Evolutionary conservation across 257 asterid genomes (phyloP), one percentile per base, ranked within the genome.

Genomic region (Linderniella brevidens): DNA sequence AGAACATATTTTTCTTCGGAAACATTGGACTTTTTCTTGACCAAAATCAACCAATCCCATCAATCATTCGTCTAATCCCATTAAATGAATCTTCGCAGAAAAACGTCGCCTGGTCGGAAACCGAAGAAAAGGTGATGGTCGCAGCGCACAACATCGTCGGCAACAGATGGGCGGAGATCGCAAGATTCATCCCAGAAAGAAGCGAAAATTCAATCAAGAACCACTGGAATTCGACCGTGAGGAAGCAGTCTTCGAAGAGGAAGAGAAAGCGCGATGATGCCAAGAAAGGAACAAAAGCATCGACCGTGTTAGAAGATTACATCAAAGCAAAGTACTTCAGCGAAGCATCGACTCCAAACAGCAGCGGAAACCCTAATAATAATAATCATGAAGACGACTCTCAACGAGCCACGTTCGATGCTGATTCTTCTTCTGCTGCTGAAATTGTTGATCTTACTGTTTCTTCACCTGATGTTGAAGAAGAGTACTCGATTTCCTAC

Each of bases 131-230:
- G 58, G 4, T 66, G 64, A 58, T 86, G 19, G 68, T 79, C 0
- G 78, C 68, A 59, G 77, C 77, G 0, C 94, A 79, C 50, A 46
- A 62, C 56, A 57, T 46, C 47, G 46, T 74, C 32, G 88, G 92
- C 15, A 86, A 81, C 54, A 51, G 48, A 54, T 86, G 96, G 94
- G 80, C 92, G 0, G 84, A 71, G 52, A 86, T 86, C 14, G 92
- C 94, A 0, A 82, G 73, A 35, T 40, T 40, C 8, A 68, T 86
- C 49, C 83, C 80, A 0, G 96, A 83, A 13, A 65, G 96, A 57
- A 76, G 86, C 17, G 94, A 86, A 64, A 86, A 86, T 19, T 64
- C 93, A 6, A 80, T 86, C 8, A 86, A 86, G 58, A 86, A 86
- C 41, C 96, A 82, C 15, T 86, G 96, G 94, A 77, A 86, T 66